phyloP scores from a whole-genome alignment of 768 basidiomycete species.

The Mycena haematopus region DNA sequence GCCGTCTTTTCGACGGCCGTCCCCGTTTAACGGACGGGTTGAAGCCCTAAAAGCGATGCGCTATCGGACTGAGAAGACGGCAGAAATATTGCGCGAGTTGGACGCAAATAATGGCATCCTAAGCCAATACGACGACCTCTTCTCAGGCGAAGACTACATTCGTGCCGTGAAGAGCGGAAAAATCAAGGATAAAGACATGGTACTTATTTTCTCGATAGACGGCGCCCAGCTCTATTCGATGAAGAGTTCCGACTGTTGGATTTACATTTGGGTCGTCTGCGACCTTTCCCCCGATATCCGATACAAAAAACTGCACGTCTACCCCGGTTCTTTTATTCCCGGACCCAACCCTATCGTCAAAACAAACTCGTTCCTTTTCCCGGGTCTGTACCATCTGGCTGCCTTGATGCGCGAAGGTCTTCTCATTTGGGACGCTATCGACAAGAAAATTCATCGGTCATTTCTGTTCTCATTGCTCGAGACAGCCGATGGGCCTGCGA shows the following conservation, averaged over 20 bases:
- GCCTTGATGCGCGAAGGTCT: conserved; percentile 33
- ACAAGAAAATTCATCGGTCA: neutral
- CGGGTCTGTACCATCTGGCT: conserved; percentile 33
- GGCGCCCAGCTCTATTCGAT: neutral
- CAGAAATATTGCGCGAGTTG: neutral
- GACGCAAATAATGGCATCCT: neutral
- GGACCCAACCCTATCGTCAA: conserved; percentile 34
- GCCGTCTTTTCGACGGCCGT: no score
- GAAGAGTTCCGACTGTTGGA: conserved; percentile 3
- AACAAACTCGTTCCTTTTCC: conserved; percentile 34
- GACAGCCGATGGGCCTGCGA: conserved; percentile 8
- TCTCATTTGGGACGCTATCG: conserved; percentile 6
- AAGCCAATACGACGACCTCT: neutral
- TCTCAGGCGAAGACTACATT: neutral
- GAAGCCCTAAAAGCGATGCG: conserved; percentile 8
- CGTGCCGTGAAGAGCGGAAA: neutral
- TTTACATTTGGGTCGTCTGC: neutral
- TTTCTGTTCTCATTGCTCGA: neutral
- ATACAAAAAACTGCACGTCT: neutral
- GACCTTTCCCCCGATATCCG: neutral
- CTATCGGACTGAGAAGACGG: neutral
- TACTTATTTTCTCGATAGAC: neutral
- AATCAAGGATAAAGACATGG: neutral
- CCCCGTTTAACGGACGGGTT: no score
- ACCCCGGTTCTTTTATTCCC: conserved; percentile 14